Evolutionary conservation across 73 alveolate species (phyloP), one percentile per base, ranked within the genome.

Genomic region (Symbiodinium pilosum): DNA sequence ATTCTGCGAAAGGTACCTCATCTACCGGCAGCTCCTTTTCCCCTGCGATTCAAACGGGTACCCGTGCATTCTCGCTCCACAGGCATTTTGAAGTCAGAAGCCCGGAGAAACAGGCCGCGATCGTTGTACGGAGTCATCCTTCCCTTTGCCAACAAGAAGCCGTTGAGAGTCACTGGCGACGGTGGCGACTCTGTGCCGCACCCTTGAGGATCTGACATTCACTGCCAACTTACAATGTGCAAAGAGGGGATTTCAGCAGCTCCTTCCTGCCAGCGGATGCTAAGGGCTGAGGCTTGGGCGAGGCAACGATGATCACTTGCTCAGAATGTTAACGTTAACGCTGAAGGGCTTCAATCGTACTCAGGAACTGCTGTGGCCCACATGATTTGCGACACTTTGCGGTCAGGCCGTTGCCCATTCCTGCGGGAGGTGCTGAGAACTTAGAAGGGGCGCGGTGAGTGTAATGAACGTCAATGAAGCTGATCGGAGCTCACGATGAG

Each of bases 41-140:
- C 81, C 81, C 32, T 64, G 81, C 81, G 81, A 64, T 38, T 64
- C 81, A 34, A 64, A 64, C 81, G 81, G 81, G 81, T n/a, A 38
- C 81, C 26, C 18, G 4, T n/a, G 38, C 81, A 26, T 24, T 1
- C 8, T 18, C 75, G 26, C 36, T 26, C 24, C 24, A 64, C 14
- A 54, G 73, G 73, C 73, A 54, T 54, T 54, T 26, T 24, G 32
- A 54, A 54, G 73, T 54, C 73, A 54, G 20, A 26, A 26, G 26
- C 73, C 26, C 28, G 26, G 73, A 24, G n/a, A 47, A 9, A 26
- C 39, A 64, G 81, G 81, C 81, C 81, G 38, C 81, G 81, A 28
- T 28, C 30, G 39, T 38, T 64, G 18, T 64, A 64, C 30, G 81
- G 81, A 28, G 38, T 64, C 12, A 20, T 64, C 9, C 81, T 64